These are phyloP conservation scores for Ogataea salicorniae DNA, from an alignment of 805 yeast genomes.

Conservation along the genomic window DNA sequence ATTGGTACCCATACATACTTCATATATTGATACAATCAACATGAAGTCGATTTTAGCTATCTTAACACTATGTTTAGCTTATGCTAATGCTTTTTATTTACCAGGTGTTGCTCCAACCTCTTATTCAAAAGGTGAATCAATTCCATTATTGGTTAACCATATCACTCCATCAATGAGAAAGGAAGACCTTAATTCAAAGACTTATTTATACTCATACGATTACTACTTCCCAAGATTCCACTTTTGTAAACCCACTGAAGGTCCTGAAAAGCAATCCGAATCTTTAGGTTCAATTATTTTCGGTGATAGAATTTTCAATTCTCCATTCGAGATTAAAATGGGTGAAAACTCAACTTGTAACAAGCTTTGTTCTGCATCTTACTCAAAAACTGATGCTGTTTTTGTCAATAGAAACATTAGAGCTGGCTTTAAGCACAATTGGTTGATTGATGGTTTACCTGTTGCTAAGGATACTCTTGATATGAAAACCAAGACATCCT, in stretches of 20 bases:
- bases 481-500: conserved; percentile 50
- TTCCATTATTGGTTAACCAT: conserved; percentile 83
- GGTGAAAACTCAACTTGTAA: conserved; percentile 65
- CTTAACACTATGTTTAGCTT: conserved; percentile 4
- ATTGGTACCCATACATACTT: too few species aligned
- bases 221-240: conserved; percentile 80
- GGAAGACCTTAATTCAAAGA: conserved; percentile 39
- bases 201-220: conserved; percentile 68
- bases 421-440: conserved; percentile 82
- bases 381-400: conserved; percentile 59
- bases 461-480: conserved; percentile 67
- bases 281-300: conserved; percentile 88
- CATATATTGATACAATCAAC: neutral
- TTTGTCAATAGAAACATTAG: conserved; percentile 76
- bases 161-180: conserved; percentile 68
- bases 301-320: conserved; percentile 92
- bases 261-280: conserved; percentile 71
- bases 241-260: conserved; percentile 73
- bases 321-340: conserved; percentile 83
- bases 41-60: neutral
- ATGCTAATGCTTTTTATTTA: conserved; percentile 63
- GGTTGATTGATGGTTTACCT: conserved; percentile 94
- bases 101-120: conserved; percentile 97
- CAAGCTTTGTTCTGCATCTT: conserved; percentile 55
- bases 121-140: conserved; percentile 63